Evolutionary conservation across 495 filamentous ascomycete genomes (phyloP).

Genomic region (Hypoxylon fragiforme): DNA sequence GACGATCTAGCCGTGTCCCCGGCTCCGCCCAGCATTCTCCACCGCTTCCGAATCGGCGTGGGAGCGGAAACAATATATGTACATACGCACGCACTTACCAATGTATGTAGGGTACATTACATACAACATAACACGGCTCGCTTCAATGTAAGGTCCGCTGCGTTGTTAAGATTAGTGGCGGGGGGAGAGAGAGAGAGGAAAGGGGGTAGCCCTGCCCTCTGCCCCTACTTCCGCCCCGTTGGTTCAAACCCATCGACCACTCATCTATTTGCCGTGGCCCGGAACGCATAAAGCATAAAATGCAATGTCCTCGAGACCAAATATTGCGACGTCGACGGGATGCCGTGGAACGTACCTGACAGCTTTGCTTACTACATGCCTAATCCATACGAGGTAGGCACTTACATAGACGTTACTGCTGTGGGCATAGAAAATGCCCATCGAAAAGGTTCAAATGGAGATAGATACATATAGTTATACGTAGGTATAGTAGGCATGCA

Average conservation of each 20-base stretch:
- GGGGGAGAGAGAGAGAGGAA: too few relatives aligned
- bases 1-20: conserved; percentile 27
- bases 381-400: too few relatives aligned
- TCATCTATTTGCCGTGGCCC: conserved; percentile 13
- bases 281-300: conserved; percentile 12
- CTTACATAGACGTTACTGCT: too few relatives aligned
- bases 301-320: conserved; percentile 25
- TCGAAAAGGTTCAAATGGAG: too few relatives aligned
- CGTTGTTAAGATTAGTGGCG: conserved; percentile 19
- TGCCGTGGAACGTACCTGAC: conserved; percentile 25
- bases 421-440: too few relatives aligned
- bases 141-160: conserved; percentile 30
- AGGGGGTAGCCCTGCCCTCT: too few relatives aligned
- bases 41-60: conserved; percentile 29
- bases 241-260: conserved; percentile 21
- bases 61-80: conserved; percentile 22
- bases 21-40: conserved; percentile 29
- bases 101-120: too few relatives aligned
- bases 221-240: conserved; percentile 11
- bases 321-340: conserved; percentile 29
- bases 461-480: too few relatives aligned
- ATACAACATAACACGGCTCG: too few relatives aligned
- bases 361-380: conserved; percentile 29
- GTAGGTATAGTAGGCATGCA: conserved; percentile 14
- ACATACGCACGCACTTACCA: too few relatives aligned